Evolutionary conservation across 306 rosid species (phyloP), one percentile per base, ranked within the genome.

Genomic region (Acacia melanoxylon): DNA sequence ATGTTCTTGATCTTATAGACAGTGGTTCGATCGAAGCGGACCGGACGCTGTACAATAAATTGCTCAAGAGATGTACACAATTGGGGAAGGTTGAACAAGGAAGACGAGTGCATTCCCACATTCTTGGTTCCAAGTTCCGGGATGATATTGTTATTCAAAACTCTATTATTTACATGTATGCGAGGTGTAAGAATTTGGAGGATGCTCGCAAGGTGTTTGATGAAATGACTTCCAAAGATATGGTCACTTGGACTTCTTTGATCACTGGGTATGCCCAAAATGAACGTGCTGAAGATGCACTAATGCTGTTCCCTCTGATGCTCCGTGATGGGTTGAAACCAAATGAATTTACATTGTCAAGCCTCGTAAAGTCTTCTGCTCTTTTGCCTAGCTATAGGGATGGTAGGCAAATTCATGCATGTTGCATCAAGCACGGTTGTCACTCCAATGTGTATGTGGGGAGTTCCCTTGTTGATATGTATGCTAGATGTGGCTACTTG

Each of bases 381-480:
- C 48, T 77, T 52, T 24, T 87, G 66, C 58, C 51, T 20, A 80
- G 86, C 45, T 80, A 80, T 51, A 12, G 7, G 29, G 85, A 85
- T 15, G 92, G 92, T 66, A 83, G 46, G 83, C 87, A 86, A 46
- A 76, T 83, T 67, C 92, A 86, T 80, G 82, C 77, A 5, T 86
- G 87, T 48, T 69, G 86, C 63, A 19, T 85, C 81, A 89, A 86
- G 82, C 58, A 79, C 75, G 90, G 86, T 17, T 85, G 70, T 59
- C 25, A 71, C 6, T 66, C 46, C 9, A 85, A 86, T 78, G 87
- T 89, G 69, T 87, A 69, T 76, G 88, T 89, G 22, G 87, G 90
- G 68, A 89, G 88, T 83, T 83, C 92, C 17, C 88, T 89, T 83
- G 85, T 83, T 29, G 92, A 89, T 69, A 86, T 83, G 92, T 89